These are phyloP conservation scores for Chiua sp. DNA, from an alignment of 1,284 basidiomycete species.

Conservation along the genomic window DNA sequence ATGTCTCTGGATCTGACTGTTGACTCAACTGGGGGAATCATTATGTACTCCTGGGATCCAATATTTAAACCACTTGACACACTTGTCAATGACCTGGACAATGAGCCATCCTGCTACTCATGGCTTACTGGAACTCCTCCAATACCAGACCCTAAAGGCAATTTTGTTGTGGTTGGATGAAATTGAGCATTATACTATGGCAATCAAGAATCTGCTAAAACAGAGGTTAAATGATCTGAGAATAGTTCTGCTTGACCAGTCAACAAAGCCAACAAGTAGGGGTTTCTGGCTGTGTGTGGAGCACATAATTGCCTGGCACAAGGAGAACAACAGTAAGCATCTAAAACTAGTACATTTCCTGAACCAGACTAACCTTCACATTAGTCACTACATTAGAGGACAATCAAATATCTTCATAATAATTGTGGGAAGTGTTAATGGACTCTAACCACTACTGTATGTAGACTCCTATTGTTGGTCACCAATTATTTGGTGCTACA, in stretches of 20 bases:
- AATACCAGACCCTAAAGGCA: not conserved
- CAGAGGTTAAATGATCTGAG: not conserved
- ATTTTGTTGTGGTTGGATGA: slow-evolving; percentile 4
- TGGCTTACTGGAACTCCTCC: not conserved
- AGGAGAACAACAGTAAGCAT: slow-evolving; percentile 6
- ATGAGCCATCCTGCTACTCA: no score
- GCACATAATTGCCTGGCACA: not conserved
- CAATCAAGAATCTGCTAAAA: not conserved
- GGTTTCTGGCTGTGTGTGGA: not conserved
- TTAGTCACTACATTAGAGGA: not conserved
- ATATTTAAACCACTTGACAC: not conserved
- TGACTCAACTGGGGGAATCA: not conserved
- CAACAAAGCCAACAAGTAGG: not conserved
- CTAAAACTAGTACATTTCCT: not conserved
- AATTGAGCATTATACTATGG: not conserved
- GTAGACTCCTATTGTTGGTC: no score
- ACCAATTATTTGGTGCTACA: no score
- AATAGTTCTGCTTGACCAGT: not conserved
- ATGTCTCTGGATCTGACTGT: not conserved
- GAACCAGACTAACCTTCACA: not conserved
- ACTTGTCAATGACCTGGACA: slow-evolving; percentile 6
- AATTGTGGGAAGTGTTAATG: no score
- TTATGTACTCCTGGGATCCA: not conserved
- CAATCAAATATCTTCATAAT: no score
- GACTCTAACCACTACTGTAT: no score